Base-by-base conservation (phyloP, 192 early-diverging fungal genomes). In the Linnemannia zychae region DNA sequence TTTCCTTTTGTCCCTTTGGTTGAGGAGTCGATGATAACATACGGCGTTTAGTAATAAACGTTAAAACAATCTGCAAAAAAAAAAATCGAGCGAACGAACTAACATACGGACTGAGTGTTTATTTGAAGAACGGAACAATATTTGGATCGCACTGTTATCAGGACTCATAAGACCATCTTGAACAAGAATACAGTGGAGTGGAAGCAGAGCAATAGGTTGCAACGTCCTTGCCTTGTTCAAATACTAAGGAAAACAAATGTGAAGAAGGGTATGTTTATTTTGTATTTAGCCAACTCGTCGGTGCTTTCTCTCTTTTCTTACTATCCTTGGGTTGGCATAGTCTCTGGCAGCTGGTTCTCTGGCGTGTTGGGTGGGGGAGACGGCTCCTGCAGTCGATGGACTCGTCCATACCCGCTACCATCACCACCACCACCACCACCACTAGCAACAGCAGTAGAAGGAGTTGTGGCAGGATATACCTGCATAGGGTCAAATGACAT, bases 11-110 rank as follows among this genome's bases (percentile, higher is more conserved):
- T 24, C 52, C 52, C 52, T 57, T 57, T 57, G 52, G 52, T 57
- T n/a, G 52, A 57, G 52, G 52, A 57, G 52, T 57, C 52, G 52
- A 57, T 57, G 52, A 57, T 57, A 57, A 57, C 52, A 57, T 16
- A 57, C 52, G 52, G 52, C 52, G 52, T 63, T 63, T 63, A 11
- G 57, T 9, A 63, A 63, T 63, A 63, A 63, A 63, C n/a, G 57
- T 63, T 63, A 63, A 63, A 63, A 63, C 57, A 63, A 63, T 63
- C 57, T 63, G 57, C 57, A 63, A 63, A 63, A 31, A 60, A 50
- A 50, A 50, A 50, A 44, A 12, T 31, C 24, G 57, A 63, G 3
- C 28, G 3, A 63, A 63, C 3, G 57, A 63, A 13, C 0, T 4
- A n/a, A n/a, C n/a, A n/a, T n/a, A n/a, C n/a, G n/a, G n/a, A n/a